These are phyloP conservation scores for Saccharomycopsis hybrid DNA, from an alignment of 1,139 yeast species.

Conservation along the genomic window DNA sequence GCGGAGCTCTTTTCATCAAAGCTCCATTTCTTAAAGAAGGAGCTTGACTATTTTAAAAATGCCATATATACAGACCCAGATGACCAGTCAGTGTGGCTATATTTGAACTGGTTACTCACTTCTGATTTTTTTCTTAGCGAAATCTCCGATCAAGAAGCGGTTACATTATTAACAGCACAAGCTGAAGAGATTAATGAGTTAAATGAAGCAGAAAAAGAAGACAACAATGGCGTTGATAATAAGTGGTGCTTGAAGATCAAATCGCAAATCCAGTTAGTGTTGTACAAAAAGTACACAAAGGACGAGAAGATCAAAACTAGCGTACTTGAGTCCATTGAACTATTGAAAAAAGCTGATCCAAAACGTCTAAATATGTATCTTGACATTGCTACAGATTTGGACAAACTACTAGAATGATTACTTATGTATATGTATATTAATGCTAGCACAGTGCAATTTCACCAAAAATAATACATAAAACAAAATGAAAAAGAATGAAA, in stretches of 20 bases:
- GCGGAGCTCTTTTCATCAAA: conserved; percentile 24
- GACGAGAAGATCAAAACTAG: not conserved
- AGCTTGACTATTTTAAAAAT: conserved; percentile 63
- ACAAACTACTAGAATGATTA: conserved; percentile 43
- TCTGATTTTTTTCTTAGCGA: conserved; percentile 37
- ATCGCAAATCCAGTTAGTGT: conserved; percentile 37
- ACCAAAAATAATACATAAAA: too few relatives aligned
- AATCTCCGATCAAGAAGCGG: conserved; percentile 25
- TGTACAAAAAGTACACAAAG: conserved; percentile 17
- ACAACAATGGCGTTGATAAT: conserved; percentile 50
- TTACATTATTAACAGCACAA: conserved; percentile 31
- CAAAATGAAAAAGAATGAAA: too few relatives aligned
- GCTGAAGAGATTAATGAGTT: conserved; percentile 44
- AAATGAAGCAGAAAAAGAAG: conserved; percentile 54
- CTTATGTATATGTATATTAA: too few relatives aligned
- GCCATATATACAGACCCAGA: conserved; percentile 93
- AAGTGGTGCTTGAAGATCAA: conserved; percentile 63
- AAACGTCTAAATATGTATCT: conserved; percentile 57
- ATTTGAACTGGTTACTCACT: conserved; percentile 74
- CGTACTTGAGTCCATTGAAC: conserved; percentile 31
- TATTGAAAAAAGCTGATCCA: conserved; percentile 59
- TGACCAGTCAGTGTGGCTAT: conserved; percentile 90
- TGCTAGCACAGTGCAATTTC: too few relatives aligned
- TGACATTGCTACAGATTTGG: conserved; percentile 51
- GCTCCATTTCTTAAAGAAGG: conserved; percentile 41